Evolutionary conservation across 331 rosid genomes (phyloP), one percentile per base, ranked within the genome.

Genomic region (Malus hybrid): DNA sequence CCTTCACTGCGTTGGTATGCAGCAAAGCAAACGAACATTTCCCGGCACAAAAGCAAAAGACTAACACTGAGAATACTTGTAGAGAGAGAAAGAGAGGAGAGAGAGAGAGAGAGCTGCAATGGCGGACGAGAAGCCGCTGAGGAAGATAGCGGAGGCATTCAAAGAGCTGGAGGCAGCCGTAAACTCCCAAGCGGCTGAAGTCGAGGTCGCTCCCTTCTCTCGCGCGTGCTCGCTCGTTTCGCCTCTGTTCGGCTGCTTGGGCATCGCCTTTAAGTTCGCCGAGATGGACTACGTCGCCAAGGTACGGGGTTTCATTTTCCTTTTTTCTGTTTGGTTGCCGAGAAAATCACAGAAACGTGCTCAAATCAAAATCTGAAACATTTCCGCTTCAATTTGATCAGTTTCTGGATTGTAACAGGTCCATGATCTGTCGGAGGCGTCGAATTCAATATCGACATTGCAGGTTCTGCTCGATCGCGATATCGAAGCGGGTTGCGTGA

Each of bases 181-280:
- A 10, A 86, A 85, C 63, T 83, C 96, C 44, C 84, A 68, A 53
- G 30, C 39, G 20, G 72, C 76, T 4, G 87, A 85, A 1, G 73
- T 93, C 10, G 88, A 87, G 48, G 85, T 91, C 44, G 93, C 86
- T 62, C 77, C 89, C 2, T 94, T 94, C 87, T 86, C 95, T 2
- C 81, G 29, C 5, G 99, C 99, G 7, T 94, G 97, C 70, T 78
- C 99, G 60, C 89, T 83, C 32, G 78, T 94, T 30, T 91, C 96
- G 19, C 97, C 98, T 73, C 95, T 94, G 71, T 94, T 94, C 64
- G 92, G 90, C 13, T 94, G 88, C 82, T 76, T 94, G 73, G 99
- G 97, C 63, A 82, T 94, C 69, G 99, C 99, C 44, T 94, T 94
- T 89, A 91, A 88, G 87, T 94, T 94, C 73, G 99, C 99, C 29